Base-by-base conservation (phyloP, 1,139 yeast genomes). In the Yamadazyma buinensis region DNA sequence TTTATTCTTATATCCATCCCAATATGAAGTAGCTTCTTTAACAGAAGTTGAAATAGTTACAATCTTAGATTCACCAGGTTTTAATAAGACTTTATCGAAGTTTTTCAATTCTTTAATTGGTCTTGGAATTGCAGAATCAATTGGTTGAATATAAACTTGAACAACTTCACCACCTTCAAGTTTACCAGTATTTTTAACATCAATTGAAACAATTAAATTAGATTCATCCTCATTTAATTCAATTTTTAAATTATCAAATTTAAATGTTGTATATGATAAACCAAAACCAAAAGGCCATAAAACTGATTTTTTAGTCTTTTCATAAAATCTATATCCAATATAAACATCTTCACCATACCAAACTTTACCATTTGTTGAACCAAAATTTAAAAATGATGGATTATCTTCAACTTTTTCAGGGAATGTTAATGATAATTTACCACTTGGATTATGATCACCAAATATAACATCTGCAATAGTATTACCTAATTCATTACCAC, bases 211-310 rank as follows among this genome's bases (percentile, higher is more conserved):
- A 10, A 32, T 30, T 22, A 59, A 42, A 7, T 34, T 40, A 5
- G 19, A 17, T 5, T 17, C 19, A 5, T 42, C 46, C 7, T 41
- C 51, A 8, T 41, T 40, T 5, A 32, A 28, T 9, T 18, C 18
- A 7, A 56, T 52, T 13, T 38, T 39, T 28, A 54, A 43, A 30
- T 45, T 42, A 9, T 30, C 32, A 28, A 51, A 42, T 15, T 51
- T 59, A 48, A 76, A 79, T 1, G 60, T 43, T 11, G 83, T 69
- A 54, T 77, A 79, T 2, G 83, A 76, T 37, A 79, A 62, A 20
- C 84, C 84, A 45, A 52, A 66, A 9, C 84, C 84, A 54, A 79
- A 79, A 31, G 84, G 78, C 58, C 66, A 77, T 32, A 70, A 59
- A 9, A 71, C 76, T 15, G 63, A 62, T 31, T 50, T 60, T 40